Evolutionary conservation across 202 grass and related monocot genomes (phyloP).

Genomic region (Brachypodium distachyon): DNA sequence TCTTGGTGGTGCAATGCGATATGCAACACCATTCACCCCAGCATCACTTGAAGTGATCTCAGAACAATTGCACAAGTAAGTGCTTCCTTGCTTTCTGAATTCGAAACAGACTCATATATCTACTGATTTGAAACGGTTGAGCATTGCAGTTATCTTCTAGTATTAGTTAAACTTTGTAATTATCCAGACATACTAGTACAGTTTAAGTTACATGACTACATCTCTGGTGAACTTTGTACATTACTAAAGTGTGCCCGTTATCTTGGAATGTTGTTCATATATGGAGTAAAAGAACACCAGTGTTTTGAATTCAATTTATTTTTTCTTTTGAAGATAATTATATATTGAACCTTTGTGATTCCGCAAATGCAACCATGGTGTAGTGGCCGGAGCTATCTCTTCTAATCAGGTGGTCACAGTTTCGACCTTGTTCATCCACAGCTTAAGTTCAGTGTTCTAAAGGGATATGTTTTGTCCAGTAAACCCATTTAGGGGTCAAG

Average conservation of each 20-base stretch:
- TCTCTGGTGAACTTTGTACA: not conserved
- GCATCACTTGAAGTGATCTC: constrained; percentile 73
- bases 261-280: not conserved
- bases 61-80: constrained; percentile 89
- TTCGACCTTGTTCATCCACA: too few relatives aligned
- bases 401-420: too few relatives aligned
- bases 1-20: constrained; percentile 49
- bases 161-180: constrained; percentile 16
- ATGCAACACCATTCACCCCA: constrained; percentile 89
- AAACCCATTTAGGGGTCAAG: too few relatives aligned
- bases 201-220: not conserved
- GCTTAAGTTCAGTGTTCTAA: too few relatives aligned
- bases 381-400: too few relatives aligned
- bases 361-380: too few relatives aligned
- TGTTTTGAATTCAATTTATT: too few relatives aligned
- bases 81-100: constrained; percentile 14
- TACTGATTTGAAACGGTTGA: not conserved
- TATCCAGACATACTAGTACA: not conserved
- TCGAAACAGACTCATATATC: not conserved
- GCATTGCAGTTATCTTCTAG: not conserved
- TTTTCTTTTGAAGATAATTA: too few relatives aligned
- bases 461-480: too few relatives aligned
- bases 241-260: not conserved
- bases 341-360: too few relatives aligned
- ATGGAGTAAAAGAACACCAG: not conserved